phyloP scores from a whole-genome alignment of 805 yeast species.

The Isabelozyma gotoi region DNA sequence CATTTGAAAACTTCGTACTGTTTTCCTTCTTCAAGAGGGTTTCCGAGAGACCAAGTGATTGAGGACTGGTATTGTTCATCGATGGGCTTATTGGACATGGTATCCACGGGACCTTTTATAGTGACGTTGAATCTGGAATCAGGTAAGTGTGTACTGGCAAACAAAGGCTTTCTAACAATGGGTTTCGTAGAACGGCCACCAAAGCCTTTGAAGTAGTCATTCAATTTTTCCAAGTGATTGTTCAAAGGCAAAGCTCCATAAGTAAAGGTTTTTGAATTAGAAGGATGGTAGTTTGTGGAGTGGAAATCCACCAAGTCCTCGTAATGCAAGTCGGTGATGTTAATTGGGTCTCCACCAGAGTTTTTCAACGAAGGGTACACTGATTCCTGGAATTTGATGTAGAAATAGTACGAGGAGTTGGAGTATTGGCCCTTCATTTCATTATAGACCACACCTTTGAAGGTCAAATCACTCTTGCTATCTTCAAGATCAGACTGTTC shows the following conservation, averaged over 20 bases:
- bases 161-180: constrained; percentile 48
- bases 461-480: constrained; percentile 56
- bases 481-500: constrained; percentile 69
- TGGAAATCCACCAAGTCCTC: constrained; percentile 81
- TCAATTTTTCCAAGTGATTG: constrained; percentile 57
- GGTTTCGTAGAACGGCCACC: constrained; percentile 45
- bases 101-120: constrained; percentile 73
- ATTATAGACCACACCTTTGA: constrained; percentile 95
- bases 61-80: constrained; percentile 78
- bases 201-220: constrained; percentile 49
- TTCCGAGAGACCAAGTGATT: constrained; percentile 84
- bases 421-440: constrained; percentile 98
- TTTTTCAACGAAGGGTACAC: constrained; percentile 83
- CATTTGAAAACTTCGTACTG: constrained; percentile 69
- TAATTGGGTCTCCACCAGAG: constrained; percentile 91
- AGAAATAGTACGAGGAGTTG: constrained; percentile 80
- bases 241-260: constrained; percentile 76
- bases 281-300: constrained; percentile 76
- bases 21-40: constrained; percentile 52
- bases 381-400: constrained; percentile 79
- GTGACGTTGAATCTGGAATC: constrained; percentile 9
- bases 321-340: constrained; percentile 72
- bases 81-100: constrained; percentile 51
- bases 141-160: constrained; percentile 29
- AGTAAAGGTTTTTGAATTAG: constrained; percentile 82